Evolutionary conservation across 352 stramenopile genomes (phyloP).

Genomic region (Elongisporangium anandrum): DNA sequence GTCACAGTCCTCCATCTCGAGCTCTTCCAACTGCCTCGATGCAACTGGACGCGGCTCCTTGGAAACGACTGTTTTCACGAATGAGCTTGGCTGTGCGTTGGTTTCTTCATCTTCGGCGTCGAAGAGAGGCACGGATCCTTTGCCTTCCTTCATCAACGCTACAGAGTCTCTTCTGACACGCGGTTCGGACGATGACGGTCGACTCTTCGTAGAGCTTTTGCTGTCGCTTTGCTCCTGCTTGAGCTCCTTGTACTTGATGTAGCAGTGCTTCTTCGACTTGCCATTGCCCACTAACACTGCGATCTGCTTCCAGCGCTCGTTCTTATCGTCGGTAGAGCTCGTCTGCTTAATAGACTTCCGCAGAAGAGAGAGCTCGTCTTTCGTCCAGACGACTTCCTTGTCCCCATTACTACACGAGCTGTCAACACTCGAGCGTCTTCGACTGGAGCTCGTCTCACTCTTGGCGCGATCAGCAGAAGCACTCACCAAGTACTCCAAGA

Average conservation of each 20-base stretch:
- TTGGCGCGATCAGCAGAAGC: slow-evolving; percentile 6
- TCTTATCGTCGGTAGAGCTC: slow-evolving; percentile 53
- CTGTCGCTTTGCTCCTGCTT: slow-evolving; percentile 43
- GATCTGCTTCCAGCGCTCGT: slow-evolving; percentile 69
- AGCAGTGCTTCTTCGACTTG: slow-evolving; percentile 80
- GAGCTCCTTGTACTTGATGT: slow-evolving; percentile 83
- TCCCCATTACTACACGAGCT: slow-evolving; percentile 6
- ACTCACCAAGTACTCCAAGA: slow-evolving; percentile 51
- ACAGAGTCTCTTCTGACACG: background rate
- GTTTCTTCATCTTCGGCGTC: background rate
- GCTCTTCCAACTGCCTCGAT: slow-evolving; percentile 7
- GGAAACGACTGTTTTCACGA: background rate
- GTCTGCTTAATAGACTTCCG: slow-evolving; percentile 79
- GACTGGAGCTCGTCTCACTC: slow-evolving; percentile 5
- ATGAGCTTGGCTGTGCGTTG: background rate
- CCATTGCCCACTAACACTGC: slow-evolving; percentile 44
- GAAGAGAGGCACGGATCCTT: background rate
- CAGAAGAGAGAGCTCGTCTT: slow-evolving; percentile 47
- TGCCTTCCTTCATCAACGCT: background rate
- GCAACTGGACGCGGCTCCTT: background rate
- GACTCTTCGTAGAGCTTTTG: background rate
- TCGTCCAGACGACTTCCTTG: slow-evolving; percentile 36
- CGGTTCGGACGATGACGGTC: background rate
- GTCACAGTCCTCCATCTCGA: slow-evolving; percentile 54
- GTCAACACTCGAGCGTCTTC: background rate